Evolutionary conservation across 306 rosid species (phyloP).

Genomic region (Fragaria nilgerrensis): DNA sequence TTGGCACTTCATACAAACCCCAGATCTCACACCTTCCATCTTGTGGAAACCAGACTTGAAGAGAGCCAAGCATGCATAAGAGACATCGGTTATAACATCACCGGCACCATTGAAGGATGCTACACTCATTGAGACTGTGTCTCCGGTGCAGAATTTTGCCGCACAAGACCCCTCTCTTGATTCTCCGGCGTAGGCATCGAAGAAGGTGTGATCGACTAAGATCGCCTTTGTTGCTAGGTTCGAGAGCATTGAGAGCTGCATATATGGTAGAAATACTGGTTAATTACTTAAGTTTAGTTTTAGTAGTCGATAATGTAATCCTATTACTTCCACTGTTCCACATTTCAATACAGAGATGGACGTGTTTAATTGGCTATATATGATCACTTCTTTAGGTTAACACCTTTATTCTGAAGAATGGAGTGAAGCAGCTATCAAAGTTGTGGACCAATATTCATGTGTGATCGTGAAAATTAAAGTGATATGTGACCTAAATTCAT

Average conservation of each 20-base stretch:
- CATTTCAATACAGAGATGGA: not conserved
- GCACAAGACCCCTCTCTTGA: slow-evolving; percentile 57
- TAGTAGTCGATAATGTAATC: not conserved
- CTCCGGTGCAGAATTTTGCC: slow-evolving; percentile 54
- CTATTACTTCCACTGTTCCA: not conserved
- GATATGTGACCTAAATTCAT: not conserved
- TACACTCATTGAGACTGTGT: slow-evolving; percentile 48
- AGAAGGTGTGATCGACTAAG: slow-evolving; percentile 56
- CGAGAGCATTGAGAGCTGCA: slow-evolving; percentile 62
- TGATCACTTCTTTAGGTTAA: not conserved
- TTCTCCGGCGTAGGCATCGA: slow-evolving; percentile 70
- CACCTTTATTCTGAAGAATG: not conserved
- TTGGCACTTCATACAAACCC: slow-evolving; percentile 66
- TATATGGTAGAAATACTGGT: slow-evolving; percentile 15
- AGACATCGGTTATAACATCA: slow-evolving; percentile 41
- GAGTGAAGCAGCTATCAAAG: not conserved
- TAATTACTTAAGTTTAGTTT: not conserved
- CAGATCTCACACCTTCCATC: slow-evolving; percentile 54
- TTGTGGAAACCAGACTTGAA: slow-evolving; percentile 49
- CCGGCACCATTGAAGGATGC: slow-evolving; percentile 21
- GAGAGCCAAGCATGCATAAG: slow-evolving; percentile 55
- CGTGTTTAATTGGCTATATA: not conserved
- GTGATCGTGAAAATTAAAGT: not conserved
- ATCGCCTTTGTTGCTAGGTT: slow-evolving; percentile 52
- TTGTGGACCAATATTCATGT: not conserved